These are phyloP conservation scores for Lactarius tabidus DNA, from an alignment of 768 basidiomycete species.

Conservation along the genomic window DNA sequence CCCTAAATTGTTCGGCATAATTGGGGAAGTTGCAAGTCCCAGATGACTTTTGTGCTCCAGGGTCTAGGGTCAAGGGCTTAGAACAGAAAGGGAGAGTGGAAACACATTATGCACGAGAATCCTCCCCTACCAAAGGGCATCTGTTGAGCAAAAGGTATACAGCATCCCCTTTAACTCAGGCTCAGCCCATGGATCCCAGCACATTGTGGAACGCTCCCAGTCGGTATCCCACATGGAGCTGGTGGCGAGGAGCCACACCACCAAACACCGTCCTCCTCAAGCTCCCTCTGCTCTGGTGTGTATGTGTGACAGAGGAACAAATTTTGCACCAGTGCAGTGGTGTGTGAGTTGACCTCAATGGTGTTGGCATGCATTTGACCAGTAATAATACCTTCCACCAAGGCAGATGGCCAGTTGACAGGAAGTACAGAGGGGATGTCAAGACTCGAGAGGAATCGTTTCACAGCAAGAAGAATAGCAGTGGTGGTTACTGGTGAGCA, in stretches of 20 bases:
- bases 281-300: conserved; percentile 26
- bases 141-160: conserved; percentile 50
- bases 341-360: conserved; percentile 48
- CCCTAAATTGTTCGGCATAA: conserved; percentile 31
- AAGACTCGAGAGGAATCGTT: conserved; percentile 40
- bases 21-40: conserved; percentile 28
- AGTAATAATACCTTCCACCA: conserved; percentile 30
- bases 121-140: conserved; percentile 60
- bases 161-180: conserved; percentile 34
- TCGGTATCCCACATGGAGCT: conserved; percentile 52
- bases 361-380: conserved; percentile 58
- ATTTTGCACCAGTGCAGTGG: conserved; percentile 36
- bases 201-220: conserved; percentile 51
- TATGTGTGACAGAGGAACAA: conserved; percentile 27
- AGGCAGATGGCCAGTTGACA: conserved; percentile 32
- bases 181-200: conserved; percentile 37
- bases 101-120: conserved; percentile 46
- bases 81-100: not conserved
- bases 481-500: conserved; percentile 45
- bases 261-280: conserved; percentile 30
- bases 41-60: conserved; percentile 34
- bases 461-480: conserved; percentile 64
- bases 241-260: conserved; percentile 29
- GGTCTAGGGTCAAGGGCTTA: conserved; percentile 29
- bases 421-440: conserved; percentile 39